Conservation (phyloP, 2,329 filamentous ascomycete genomes). For the Dactylellina cionopaga region DNA sequence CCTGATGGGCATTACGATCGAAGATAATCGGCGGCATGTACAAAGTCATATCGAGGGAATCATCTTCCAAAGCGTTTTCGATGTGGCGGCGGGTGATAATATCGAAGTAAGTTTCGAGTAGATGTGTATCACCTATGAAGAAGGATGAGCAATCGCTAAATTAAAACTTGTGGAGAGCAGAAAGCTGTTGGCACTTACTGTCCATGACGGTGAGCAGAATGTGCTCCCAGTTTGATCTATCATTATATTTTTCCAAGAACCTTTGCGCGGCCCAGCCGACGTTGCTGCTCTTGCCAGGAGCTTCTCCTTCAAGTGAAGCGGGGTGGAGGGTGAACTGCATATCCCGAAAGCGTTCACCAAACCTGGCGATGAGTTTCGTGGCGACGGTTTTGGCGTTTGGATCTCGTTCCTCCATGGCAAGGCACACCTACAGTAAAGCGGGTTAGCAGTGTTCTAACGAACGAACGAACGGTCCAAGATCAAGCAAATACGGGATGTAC, state of each 20-base stretch:
- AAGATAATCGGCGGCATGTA: constrained; percentile 78
- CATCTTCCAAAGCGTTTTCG: constrained; percentile 70
- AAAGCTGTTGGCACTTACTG: constrained; percentile 65
- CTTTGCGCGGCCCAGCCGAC: constrained; percentile 75
- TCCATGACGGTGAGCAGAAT: constrained; percentile 78
- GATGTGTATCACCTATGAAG: constrained; percentile 73
- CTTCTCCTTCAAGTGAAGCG: constrained; percentile 72
- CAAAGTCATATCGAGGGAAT: constrained; percentile 71
- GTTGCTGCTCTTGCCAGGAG: constrained; percentile 79
- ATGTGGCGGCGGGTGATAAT: constrained; percentile 66
- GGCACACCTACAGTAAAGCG: constrained; percentile 67
- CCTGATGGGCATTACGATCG: constrained; percentile 75
- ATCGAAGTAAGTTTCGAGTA: constrained; percentile 74
- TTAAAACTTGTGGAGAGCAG: not conserved
- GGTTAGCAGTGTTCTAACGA: constrained; percentile 52
- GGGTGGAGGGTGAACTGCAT: constrained; percentile 76
- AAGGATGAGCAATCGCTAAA: constrained; percentile 57
- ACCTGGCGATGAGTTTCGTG: constrained; percentile 70
- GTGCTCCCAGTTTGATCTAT: constrained; percentile 66
- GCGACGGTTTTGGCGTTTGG: constrained; percentile 71
- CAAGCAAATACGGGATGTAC: constrained; percentile 58
- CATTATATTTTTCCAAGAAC: constrained; percentile 70
- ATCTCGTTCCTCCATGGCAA: constrained; percentile 78
- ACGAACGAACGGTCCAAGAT: constrained; percentile 3
- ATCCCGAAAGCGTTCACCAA: constrained; percentile 72